Percentiles rank a stretch among this genome's conserved stretches.
These are phyloP conservation scores for Orbilia blumenaviensis DNA, from an alignment of 2,329 filamentous ascomycete species.

Conservation along the genomic window DNA sequence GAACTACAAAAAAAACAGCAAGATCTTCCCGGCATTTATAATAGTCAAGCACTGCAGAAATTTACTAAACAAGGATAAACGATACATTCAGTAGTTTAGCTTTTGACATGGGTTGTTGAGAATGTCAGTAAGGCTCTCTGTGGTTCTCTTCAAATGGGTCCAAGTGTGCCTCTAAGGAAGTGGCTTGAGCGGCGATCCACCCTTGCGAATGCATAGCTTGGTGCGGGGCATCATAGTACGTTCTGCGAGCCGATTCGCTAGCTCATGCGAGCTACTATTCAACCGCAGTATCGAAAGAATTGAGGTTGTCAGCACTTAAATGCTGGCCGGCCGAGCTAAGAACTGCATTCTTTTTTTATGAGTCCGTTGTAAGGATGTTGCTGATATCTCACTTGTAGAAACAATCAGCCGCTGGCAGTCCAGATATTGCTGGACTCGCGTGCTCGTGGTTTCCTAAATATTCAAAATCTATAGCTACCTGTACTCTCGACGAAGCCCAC, in stretches of 20 bases:
- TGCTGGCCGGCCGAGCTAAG: background rate
- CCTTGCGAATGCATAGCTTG: conserved; percentile 21
- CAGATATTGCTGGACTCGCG: no score
- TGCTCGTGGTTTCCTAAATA: no score
- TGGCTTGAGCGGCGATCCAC: conserved; percentile 9
- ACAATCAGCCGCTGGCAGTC: no score
- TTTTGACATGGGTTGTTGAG: conserved; percentile 22
- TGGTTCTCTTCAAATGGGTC: background rate
- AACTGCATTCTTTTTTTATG: background rate
- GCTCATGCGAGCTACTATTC: conserved; percentile 3
- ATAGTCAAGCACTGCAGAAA: conserved; percentile 7
- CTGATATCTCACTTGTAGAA: no score
- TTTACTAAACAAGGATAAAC: conserved; percentile 44
- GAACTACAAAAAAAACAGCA: conserved; percentile 1
- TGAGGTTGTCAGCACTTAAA: conserved; percentile 34
- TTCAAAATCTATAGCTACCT: background rate
- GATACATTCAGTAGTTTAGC: conserved; percentile 39
- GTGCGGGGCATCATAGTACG: conserved; percentile 12
- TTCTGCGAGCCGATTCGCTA: conserved; percentile 35
- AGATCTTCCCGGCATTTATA: conserved; percentile 16
- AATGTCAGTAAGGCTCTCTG: conserved; percentile 15
- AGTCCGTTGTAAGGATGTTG: background rate
- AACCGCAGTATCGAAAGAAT: conserved; percentile 24
- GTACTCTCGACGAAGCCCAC: background rate
- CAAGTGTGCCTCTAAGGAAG: background rate